Evolutionary conservation across 2,329 filamentous ascomycete species (phyloP).

Genomic region (Bisporella sp.): DNA sequence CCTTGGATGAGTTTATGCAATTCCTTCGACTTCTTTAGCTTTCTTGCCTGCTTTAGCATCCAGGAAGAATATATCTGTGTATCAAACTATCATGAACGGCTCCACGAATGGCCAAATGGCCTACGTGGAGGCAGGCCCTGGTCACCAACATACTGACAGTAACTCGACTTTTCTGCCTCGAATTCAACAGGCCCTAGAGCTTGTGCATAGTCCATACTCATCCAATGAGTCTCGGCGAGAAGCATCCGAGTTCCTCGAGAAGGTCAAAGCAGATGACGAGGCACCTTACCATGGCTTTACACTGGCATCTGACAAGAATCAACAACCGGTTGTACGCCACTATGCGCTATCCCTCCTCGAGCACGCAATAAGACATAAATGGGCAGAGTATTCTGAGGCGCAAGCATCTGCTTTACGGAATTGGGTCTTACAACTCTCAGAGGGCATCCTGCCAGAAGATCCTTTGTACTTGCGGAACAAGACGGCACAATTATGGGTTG

Average conservation of each 20-base stretch:
- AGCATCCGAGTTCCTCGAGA: constrained; percentile 79
- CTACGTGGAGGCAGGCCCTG: constrained; percentile 6
- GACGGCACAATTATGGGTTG: constrained; percentile 88
- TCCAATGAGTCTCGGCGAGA: constrained; percentile 74
- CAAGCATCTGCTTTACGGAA: constrained; percentile 63
- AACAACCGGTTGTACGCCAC: constrained; percentile 79
- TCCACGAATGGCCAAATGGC: constrained; percentile 15
- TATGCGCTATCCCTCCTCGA: constrained; percentile 91
- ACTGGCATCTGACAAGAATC: constrained; percentile 67
- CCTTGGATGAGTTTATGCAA: too few species aligned
- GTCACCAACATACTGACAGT: constrained; percentile 30
- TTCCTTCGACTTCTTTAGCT: too few species aligned
- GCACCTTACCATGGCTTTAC: constrained; percentile 81
- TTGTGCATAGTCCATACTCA: constrained; percentile 78
- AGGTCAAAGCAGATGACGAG: constrained; percentile 70
- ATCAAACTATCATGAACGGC: constrained; percentile 19
- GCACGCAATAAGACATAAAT: constrained; percentile 79
- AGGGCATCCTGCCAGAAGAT: constrained; percentile 63
- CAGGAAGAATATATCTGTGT: not conserved
- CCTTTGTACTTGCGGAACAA: constrained; percentile 86
- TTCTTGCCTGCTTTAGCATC: too few species aligned
- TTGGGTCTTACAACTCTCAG: constrained; percentile 75
- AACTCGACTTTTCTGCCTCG: constrained; percentile 47
- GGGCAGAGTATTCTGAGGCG: constrained; percentile 63
- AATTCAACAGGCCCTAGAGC: constrained; percentile 78